These are phyloP conservation scores for Zoysia japonica DNA, from an alignment of 176 grass and related monocot genomes.

Conservation along the genomic window DNA sequence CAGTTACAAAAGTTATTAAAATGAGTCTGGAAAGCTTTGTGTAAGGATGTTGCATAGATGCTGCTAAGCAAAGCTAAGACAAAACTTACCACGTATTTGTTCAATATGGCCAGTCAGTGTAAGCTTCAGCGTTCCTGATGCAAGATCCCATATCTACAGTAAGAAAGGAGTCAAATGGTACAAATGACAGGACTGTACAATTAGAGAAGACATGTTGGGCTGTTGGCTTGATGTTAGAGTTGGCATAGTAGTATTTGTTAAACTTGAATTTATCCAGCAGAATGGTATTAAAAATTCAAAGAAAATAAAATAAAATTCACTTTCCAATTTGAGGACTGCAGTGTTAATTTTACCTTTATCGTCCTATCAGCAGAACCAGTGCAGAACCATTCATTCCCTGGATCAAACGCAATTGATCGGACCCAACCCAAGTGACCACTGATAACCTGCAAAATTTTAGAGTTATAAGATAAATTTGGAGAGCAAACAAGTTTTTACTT, in stretches of 20 bases:
- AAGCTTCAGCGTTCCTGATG: constrained; percentile 92
- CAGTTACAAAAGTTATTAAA: constrained; percentile 14
- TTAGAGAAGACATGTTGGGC: neutral
- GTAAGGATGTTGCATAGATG: neutral
- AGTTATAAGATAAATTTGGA: neutral
- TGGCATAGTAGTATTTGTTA: neutral
- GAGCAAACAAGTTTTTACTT: neutral
- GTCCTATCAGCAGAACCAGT: constrained; percentile 92
- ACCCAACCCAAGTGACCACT: constrained; percentile 99
- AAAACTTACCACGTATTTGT: constrained; percentile 78
- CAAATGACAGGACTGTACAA: too few species aligned
- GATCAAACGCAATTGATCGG: constrained; percentile 93
- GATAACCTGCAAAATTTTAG: constrained; percentile 66
- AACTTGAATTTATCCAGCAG: neutral
- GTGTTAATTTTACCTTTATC: constrained; percentile 66
- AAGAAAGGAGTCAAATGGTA: constrained; percentile 13
- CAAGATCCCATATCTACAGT: constrained; percentile 97
- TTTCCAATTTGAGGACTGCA: neutral
- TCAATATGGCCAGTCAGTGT: constrained; percentile 97
- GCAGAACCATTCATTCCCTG: constrained; percentile 93
- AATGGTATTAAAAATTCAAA: neutral
- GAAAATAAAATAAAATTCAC: neutral
- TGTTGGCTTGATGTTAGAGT: neutral
- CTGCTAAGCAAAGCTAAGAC: neutral
- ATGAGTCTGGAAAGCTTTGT: neutral